phyloP scores from a whole-genome alignment of 164 flowering plant genomes.

The Vitis riparia region DNA sequence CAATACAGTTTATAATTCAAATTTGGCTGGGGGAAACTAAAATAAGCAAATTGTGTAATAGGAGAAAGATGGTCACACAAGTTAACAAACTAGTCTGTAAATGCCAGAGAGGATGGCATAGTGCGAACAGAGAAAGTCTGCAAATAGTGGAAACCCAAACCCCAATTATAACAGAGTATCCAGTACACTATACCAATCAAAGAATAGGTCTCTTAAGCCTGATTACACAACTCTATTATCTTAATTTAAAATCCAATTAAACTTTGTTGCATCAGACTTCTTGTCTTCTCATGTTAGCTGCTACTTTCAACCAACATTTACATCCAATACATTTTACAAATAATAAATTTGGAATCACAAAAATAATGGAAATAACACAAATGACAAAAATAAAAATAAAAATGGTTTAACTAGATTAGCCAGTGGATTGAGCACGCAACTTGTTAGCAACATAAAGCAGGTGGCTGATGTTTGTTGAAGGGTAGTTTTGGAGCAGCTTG shows the following conservation, averaged over 20 bases:
- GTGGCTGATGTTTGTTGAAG: conserved; percentile 86
- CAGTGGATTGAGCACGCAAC: conserved; percentile 44
- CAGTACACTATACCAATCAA: no score
- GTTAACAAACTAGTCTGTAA: no score
- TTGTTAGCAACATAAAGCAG: conserved; percentile 92
- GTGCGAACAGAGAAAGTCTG: no score
- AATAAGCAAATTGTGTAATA: no score
- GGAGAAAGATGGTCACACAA: no score
- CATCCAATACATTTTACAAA: conserved; percentile 26
- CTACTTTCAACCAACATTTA: conserved; percentile 28
- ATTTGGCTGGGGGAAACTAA: no score
- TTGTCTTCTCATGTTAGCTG: not conserved
- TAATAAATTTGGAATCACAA: conserved; percentile 12
- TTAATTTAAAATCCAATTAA: not conserved
- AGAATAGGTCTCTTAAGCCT: no score
- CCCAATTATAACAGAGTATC: no score
- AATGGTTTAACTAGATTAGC: conserved; percentile 16
- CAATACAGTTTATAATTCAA: no score
- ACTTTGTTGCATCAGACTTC: not conserved
- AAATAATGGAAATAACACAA: not conserved
- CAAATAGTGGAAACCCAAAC: no score
- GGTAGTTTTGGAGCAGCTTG: conserved; percentile 86
- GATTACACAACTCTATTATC: no score
- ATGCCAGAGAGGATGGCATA: no score
- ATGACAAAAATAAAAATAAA: not conserved